These are phyloP conservation scores for Neoscytalidium dimidiatum DNA, from an alignment of 2,329 filamentous ascomycete species.

Conservation along the genomic window DNA sequence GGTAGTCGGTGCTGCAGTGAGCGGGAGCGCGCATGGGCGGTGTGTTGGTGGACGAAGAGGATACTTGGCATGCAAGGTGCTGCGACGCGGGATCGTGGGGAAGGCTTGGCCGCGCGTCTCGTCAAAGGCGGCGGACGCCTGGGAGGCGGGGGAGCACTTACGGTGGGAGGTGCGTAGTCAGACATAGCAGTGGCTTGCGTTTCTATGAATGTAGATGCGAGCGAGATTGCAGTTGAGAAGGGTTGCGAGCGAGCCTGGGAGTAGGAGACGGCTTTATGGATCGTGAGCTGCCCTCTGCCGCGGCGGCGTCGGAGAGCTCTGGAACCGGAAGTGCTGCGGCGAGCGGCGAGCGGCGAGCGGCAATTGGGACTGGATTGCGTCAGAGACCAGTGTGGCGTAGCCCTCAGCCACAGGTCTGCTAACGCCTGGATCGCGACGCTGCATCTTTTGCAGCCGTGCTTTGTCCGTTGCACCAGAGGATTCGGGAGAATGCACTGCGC, in stretches of 20 bases:
- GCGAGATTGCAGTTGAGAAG: background rate
- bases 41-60: background rate
- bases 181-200: conserved; percentile 29
- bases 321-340: background rate
- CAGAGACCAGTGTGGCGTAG: background rate
- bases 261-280: conserved; percentile 1
- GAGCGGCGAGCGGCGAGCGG: too few species aligned
- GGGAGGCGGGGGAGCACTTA: conserved; percentile 24
- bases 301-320: conserved; percentile 13
- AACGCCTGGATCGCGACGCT: background rate
- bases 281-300: background rate
- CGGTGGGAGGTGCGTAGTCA: conserved; percentile 38
- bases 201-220: background rate
- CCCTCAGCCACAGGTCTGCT: background rate
- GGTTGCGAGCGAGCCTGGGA: background rate
- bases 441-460: background rate
- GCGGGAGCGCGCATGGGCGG: conserved; percentile 6
- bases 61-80: conserved; percentile 11
- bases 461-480: background rate
- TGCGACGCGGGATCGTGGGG: conserved; percentile 6
- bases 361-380: background rate
- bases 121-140: background rate
- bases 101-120: background rate
- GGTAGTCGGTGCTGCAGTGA: background rate
- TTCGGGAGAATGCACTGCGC: background rate